Evolutionary conservation across 2,329 filamentous ascomycete genomes (phyloP).

Genomic region (Myriosclerotinia curreyana): DNA sequence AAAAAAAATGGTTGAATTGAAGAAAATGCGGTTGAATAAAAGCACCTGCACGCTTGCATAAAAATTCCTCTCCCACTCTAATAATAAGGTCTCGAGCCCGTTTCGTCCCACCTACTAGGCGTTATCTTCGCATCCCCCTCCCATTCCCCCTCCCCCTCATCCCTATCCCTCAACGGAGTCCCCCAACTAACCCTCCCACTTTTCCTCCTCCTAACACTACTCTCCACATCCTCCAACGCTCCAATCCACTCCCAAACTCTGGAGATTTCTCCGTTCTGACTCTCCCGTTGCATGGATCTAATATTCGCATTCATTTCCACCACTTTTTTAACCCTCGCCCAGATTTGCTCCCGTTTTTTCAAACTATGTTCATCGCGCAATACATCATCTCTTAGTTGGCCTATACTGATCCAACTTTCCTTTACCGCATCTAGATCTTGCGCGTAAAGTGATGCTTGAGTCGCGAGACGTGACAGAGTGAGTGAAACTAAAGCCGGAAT

Average conservation of each 20-base stretch:
- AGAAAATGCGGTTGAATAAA: not conserved
- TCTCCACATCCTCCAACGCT: slow-evolving; percentile 44
- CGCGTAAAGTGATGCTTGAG: slow-evolving; percentile 77
- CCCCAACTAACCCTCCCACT: slow-evolving; percentile 45
- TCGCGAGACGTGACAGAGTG: slow-evolving; percentile 79
- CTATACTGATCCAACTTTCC: slow-evolving; percentile 80
- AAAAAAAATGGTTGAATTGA: not conserved
- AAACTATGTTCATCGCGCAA: slow-evolving; percentile 77
- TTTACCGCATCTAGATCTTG: slow-evolving; percentile 58
- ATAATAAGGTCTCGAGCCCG: slow-evolving; percentile 36
- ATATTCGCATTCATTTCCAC: slow-evolving; percentile 96
- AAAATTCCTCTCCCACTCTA: slow-evolving; percentile 25
- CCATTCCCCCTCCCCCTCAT: not conserved
- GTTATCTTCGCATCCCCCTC: slow-evolving; percentile 17
- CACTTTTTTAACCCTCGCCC: slow-evolving; percentile 76
- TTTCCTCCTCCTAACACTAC: slow-evolving; percentile 48
- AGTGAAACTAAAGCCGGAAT: slow-evolving; percentile 80
- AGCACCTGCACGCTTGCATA: not conserved
- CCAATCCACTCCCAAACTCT: slow-evolving; percentile 71
- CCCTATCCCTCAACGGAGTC: slow-evolving; percentile 25
- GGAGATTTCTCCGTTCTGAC: slow-evolving; percentile 62
- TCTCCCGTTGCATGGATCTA: slow-evolving; percentile 67
- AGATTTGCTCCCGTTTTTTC: slow-evolving; percentile 73
- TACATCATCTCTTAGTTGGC: slow-evolving; percentile 88
- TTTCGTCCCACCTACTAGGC: slow-evolving; percentile 37